A percentile compares a stretch with the other conserved stretches of the same genome.
Evolutionary conservation across 495 filamentous ascomycete genomes (phyloP).

Genomic region (Hyaloscypha variabilis): DNA sequence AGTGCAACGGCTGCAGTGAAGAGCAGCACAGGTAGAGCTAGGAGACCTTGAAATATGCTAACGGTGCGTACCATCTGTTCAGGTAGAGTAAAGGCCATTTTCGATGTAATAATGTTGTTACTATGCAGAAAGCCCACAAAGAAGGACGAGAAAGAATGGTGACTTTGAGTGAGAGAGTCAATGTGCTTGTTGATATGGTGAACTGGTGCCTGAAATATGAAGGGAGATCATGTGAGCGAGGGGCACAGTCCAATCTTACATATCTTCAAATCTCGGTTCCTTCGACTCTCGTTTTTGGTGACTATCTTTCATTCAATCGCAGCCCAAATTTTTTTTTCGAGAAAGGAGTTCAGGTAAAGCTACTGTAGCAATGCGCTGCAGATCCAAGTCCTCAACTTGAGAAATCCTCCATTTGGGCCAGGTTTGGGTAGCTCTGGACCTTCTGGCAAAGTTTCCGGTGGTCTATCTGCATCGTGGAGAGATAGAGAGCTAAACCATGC

Average conservation of each 20-base stretch:
- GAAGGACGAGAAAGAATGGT: background rate
- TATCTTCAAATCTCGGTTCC: no score
- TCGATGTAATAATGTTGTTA: background rate
- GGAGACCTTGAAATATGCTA: slow-evolving; percentile 22
- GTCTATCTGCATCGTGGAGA: no score
- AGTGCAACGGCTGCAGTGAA: background rate
- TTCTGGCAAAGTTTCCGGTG: no score
- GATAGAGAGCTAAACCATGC: no score
- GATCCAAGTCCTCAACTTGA: no score
- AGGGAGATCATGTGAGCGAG: background rate
- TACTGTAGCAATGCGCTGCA: no score
- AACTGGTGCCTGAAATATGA: background rate
- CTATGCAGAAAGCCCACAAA: background rate
- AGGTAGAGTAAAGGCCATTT: slow-evolving; percentile 11
- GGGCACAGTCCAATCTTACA: background rate
- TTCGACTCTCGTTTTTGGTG: no score
- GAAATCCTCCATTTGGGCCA: no score
- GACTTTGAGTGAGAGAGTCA: background rate
- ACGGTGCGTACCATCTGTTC: slow-evolving; percentile 23
- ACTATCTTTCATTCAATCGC: no score
- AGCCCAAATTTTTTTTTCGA: no score
- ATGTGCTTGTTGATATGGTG: background rate
- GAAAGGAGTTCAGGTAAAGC: no score
- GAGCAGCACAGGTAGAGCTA: slow-evolving; percentile 18
- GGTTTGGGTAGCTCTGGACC: no score